phyloP scores from a whole-genome alignment of 768 basidiomycete genomes.

The Tylopilus rubrobrunneus region DNA sequence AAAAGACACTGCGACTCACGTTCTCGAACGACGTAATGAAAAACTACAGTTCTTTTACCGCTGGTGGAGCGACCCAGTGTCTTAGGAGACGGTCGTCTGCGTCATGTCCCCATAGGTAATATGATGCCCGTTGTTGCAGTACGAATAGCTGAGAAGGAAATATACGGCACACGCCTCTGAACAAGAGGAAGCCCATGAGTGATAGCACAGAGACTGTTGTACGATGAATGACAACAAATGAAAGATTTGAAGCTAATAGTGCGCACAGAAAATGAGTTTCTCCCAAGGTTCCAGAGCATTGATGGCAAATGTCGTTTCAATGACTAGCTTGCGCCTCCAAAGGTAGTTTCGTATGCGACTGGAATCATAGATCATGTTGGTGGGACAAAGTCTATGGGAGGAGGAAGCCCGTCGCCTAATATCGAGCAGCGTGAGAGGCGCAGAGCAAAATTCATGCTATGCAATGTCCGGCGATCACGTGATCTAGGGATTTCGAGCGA shows the following conservation, averaged over 20 bases:
- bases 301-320: conserved; percentile 59
- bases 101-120: conserved; percentile 61
- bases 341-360: conserved; percentile 31
- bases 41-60: conserved; percentile 25
- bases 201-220: conserved; percentile 39
- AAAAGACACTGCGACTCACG: conserved; percentile 6
- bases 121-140: conserved; percentile 50
- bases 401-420: not conserved
- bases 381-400: not conserved
- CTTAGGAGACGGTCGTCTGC: conserved; percentile 24
- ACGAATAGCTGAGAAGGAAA: conserved; percentile 54
- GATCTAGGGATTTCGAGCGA: not conserved
- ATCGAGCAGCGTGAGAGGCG: conserved; percentile 5
- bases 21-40: not conserved
- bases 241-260: not conserved
- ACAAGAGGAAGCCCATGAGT: conserved; percentile 41
- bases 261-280: conserved; percentile 56
- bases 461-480: not conserved
- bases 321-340: conserved; percentile 52
- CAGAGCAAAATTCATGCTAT: not conserved
- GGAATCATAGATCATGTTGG: conserved; percentile 12
- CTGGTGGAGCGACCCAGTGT: conserved; percentile 21
- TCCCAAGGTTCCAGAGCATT: conserved; percentile 69
- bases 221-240: not conserved
- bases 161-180: conserved; percentile 51